Evolutionary conservation across 768 basidiomycete species (phyloP).

Genomic region (Paxillus involutus): DNA sequence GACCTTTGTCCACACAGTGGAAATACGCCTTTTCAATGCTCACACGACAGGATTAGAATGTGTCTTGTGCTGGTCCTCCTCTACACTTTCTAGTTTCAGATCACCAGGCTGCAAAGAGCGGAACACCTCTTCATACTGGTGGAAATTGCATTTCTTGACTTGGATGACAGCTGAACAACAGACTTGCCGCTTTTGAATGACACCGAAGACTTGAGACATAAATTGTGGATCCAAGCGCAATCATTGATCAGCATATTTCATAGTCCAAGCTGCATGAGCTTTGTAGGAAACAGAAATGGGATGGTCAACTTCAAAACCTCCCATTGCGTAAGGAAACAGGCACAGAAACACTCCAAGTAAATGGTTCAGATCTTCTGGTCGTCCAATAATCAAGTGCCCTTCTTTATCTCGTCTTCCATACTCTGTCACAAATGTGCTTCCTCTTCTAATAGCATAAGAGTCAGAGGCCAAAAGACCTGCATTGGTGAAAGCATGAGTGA

Average conservation of each 20-base stretch:
- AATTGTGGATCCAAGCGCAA: not conserved
- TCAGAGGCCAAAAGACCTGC: no score
- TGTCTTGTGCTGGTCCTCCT: not conserved
- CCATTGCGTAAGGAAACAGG: not conserved
- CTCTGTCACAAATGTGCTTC: no score
- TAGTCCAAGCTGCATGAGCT: not conserved
- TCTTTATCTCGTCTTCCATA: no score
- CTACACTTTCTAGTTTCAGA: not conserved
- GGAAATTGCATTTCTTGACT: not conserved
- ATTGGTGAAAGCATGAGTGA: no score
- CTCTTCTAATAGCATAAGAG: no score
- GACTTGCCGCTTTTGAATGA: not conserved
- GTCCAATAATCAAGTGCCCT: no score
- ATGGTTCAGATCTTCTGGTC: not conserved
- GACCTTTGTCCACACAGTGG: no score
- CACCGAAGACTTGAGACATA: not conserved
- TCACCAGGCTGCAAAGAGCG: not conserved
- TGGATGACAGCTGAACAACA: not conserved
- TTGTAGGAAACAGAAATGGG: not conserved
- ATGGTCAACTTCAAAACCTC: not conserved
- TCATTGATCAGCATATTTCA: not conserved
- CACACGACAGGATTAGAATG: no score
- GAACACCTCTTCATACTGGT: not conserved
- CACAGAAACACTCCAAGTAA: not conserved
- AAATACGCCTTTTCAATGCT: no score